phyloP scores from a whole-genome alignment of 1,284 basidiomycete genomes.

The Ustilago nuda region DNA sequence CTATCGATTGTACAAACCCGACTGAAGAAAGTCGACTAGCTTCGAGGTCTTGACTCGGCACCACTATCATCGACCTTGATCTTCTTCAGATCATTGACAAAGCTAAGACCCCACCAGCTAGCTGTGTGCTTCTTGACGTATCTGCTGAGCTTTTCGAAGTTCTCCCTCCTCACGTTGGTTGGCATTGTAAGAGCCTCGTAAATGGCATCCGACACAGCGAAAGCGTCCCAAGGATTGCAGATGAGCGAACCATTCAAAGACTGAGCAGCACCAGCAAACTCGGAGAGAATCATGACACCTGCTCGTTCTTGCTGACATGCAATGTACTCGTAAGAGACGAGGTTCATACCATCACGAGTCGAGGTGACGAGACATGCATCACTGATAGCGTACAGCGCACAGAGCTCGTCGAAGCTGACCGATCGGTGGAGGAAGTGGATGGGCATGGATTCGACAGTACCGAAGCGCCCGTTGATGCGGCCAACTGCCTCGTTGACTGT shows the following conservation, averaged over 20 bases:
- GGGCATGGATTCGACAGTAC: conserved; percentile 98
- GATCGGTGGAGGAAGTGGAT: conserved; percentile 94
- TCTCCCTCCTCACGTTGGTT: conserved; percentile 81
- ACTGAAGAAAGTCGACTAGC: not conserved
- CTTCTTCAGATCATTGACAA: conserved; percentile 57
- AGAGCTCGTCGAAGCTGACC: conserved; percentile 91
- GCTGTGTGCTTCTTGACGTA: conserved; percentile 68
- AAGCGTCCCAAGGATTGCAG: conserved; percentile 72
- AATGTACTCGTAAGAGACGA: conserved; percentile 99
- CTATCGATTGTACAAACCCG: not conserved
- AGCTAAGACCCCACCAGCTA: conserved; percentile 67
- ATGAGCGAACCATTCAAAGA: conserved; percentile 67
- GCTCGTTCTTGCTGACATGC: conserved; percentile 92
- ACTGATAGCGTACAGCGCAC: conserved; percentile 93
- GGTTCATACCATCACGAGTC: conserved; percentile 98
- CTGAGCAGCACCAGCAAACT: conserved; percentile 98
- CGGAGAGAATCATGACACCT: conserved; percentile 96
- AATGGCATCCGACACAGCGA: conserved; percentile 95
- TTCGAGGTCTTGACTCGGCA: conserved; percentile 9
- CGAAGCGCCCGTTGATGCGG: conserved; percentile 96
- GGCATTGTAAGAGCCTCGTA: conserved; percentile 93
- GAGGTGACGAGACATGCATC: conserved; percentile 96
- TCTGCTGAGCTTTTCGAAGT: conserved; percentile 93
- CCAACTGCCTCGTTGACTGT: conserved; percentile 98
- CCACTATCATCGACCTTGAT: conserved; percentile 51